Conservation (phyloP, 225 moss, liverwort and hornwort genomes). For the Sphagnum contortum region DNA sequence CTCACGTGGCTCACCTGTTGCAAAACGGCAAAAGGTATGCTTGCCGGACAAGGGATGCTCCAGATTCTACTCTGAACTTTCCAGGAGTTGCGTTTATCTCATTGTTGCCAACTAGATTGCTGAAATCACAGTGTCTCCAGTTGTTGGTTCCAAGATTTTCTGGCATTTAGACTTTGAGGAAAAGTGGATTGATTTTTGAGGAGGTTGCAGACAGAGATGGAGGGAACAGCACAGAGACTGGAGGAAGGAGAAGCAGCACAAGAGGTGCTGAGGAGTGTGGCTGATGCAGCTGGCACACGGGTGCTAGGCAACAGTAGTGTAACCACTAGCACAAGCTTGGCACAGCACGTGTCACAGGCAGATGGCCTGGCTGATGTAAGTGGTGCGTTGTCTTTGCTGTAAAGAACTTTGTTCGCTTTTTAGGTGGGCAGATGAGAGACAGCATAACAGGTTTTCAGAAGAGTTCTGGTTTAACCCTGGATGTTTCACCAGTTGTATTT, state of each 20-base stretch:
- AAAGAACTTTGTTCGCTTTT: neutral
- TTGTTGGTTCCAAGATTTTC: too few relatives aligned
- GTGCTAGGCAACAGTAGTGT: constrained; percentile 37
- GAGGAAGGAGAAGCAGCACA: constrained; percentile 74
- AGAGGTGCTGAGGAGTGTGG: constrained; percentile 50
- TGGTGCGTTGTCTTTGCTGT: neutral
- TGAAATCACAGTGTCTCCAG: too few relatives aligned
- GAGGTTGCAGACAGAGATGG: constrained; percentile 73
- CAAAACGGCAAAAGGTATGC: constrained; percentile 86
- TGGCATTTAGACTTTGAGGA: too few relatives aligned
- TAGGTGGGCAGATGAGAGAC: neutral
- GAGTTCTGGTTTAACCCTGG: neutral
- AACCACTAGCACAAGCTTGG: constrained; percentile 22
- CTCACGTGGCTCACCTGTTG: constrained; percentile 60
- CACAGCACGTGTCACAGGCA: constrained; percentile 27
- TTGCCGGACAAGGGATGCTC: neutral
- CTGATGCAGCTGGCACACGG: constrained; percentile 51
- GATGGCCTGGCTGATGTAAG: constrained; percentile 83
- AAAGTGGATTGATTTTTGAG: neutral
- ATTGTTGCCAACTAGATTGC: too few relatives aligned
- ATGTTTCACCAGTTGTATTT: neutral
- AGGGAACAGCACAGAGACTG: constrained; percentile 66
- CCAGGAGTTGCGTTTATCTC: neutral
- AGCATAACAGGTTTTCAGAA: too few relatives aligned
- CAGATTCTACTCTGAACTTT: neutral